Evolutionary conservation across 164 flowering plant genomes (phyloP), one percentile per base, ranked within the genome.

Genomic region (Aristolochia californica): DNA sequence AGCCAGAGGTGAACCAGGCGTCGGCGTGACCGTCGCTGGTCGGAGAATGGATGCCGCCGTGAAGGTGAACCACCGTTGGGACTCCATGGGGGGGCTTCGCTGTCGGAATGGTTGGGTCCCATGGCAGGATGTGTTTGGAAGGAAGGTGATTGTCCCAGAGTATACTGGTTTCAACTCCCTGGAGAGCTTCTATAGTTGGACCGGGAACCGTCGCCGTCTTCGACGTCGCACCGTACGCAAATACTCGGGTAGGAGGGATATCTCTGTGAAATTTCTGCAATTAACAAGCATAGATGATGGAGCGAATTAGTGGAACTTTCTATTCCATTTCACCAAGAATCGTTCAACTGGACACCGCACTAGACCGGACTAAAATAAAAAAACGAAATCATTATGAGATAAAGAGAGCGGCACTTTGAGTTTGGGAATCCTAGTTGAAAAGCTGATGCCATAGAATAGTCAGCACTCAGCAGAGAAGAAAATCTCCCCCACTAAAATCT

Each of bases 221-320:
- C 57, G 49, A 43, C 43, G 82, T 63, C n/a, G 69, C 63, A 17
- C 87, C 87, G 60, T 52, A 82, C 3, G 84, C 87, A 48, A 77
- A 82, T 11, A 82, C 87, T 5, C 48, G 62, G 1, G 87, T 79
- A 27, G 75, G 50, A 38, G 83, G 82, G 3, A 79, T 64, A 56
- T 82, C 84, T 49, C 75, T 60, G 63, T 82, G 87, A 60, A 93
- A 93, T 85, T 89, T 93, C 99, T 93, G 84, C 56, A 21, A 50
- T 13, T 13, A 15, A 7, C 1, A 12, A 10, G 21, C 34, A 21
- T 17, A n/a, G n/a, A n/a, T n/a, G 1, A n/a, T n/a, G n/a, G 4
- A 22, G 23, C 13, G 27, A 10, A 8, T 18, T 49, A 49, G n/a
- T n/a, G n/a, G n/a, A n/a, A 16, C 5, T 40, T 18, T 16, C 43